Conservation (phyloP, 1,284 basidiomycete species). For the Cutaneotrichosporon mucoides region DNA sequence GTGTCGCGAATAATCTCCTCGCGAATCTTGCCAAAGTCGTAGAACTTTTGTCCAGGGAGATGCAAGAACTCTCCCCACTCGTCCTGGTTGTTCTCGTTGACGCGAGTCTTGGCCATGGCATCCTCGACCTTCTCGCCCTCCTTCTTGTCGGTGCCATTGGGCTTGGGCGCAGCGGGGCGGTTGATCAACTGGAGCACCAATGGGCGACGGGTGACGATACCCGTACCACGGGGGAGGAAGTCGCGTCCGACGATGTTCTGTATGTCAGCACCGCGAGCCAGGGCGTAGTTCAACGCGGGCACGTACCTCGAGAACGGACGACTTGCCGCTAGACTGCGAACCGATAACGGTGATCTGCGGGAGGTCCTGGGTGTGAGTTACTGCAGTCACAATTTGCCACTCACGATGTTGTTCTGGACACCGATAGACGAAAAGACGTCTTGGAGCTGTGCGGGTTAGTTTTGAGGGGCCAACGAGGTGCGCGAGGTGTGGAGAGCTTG, state of each 20-base stretch:
- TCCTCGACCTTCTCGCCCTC: constrained; percentile 30
- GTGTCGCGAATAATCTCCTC: constrained; percentile 96
- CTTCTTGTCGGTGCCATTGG: constrained; percentile 51
- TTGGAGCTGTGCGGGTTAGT: constrained; percentile 46
- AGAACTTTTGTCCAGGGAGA: constrained; percentile 92
- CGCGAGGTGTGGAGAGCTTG: too few relatives aligned
- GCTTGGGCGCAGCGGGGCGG: constrained; percentile 57
- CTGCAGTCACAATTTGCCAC: constrained; percentile 13
- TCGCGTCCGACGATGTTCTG: constrained; percentile 96
- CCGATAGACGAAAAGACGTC: constrained; percentile 55
- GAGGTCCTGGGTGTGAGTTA: constrained; percentile 48
- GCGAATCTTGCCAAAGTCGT: constrained; percentile 94
- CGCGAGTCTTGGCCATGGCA: constrained; percentile 30
- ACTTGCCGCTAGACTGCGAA: constrained; percentile 55
- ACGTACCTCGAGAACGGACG: constrained; percentile 53
- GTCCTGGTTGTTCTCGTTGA: constrained; percentile 70
- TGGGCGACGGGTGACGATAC: constrained; percentile 81
- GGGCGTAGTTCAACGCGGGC: too few relatives aligned
- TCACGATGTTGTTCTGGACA: constrained; percentile 49
- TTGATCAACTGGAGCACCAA: constrained; percentile 93
- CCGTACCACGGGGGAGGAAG: constrained; percentile 74
- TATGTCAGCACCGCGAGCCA: too few relatives aligned
- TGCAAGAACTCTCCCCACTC: constrained; percentile 99
- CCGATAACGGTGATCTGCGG: constrained; percentile 58
- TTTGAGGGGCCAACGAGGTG: too few relatives aligned